Conservation (phyloP, 768 basidiomycete species). For the Ramaria sp. region DNA sequence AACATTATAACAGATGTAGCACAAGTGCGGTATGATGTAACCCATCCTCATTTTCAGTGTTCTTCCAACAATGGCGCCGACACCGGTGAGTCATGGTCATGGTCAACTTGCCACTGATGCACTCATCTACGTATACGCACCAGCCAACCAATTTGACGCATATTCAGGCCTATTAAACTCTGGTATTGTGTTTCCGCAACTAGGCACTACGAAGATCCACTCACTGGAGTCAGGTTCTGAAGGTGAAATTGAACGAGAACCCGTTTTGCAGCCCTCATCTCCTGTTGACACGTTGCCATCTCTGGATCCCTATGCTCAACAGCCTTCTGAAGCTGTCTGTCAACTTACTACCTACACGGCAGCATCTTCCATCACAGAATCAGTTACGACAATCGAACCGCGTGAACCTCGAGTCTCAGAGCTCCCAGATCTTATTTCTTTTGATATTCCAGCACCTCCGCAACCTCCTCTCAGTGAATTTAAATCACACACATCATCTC, state of each 20-base stretch:
- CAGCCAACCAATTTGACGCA: neutral
- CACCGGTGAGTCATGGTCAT: neutral
- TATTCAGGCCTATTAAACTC: neutral
- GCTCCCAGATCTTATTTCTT: slow-evolving; percentile 25
- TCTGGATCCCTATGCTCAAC: neutral
- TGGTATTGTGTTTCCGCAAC: neutral
- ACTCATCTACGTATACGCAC: neutral
- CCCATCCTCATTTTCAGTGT: neutral
- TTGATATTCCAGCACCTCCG: slow-evolving; percentile 22
- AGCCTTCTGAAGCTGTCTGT: neutral
- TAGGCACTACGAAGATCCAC: neutral
- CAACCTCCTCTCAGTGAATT: slow-evolving; percentile 13
- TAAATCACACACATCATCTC: slow-evolving; percentile 11
- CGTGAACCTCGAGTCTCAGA: neutral
- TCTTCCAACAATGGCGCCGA: neutral
- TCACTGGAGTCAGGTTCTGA: neutral
- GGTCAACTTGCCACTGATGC: neutral
- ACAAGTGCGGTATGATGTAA: neutral
- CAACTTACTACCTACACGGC: neutral
- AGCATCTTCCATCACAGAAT: neutral
- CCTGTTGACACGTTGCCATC: neutral
- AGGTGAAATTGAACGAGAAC: neutral
- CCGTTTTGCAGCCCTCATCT: neutral
- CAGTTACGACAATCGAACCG: neutral
- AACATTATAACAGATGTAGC: too few relatives aligned